phyloP scores from a whole-genome alignment of 176 grass and related monocot genomes.

The Luzula sylvatica region DNA sequence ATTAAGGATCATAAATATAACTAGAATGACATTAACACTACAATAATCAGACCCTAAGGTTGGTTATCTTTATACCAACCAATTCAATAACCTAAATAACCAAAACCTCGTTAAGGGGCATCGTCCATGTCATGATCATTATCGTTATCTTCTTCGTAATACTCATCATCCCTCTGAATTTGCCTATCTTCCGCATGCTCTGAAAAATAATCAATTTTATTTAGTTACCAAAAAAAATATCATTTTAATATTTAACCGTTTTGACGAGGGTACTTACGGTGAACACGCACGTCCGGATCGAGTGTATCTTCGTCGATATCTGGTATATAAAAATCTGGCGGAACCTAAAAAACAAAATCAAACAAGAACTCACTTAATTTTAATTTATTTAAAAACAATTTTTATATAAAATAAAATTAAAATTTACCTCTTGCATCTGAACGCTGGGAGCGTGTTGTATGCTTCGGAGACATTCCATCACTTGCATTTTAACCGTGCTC shows the following conservation, averaged over 20 bases:
- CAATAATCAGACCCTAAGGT: too few species aligned
- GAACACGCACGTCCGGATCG: slow-evolving; percentile 79
- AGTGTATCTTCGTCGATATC: slow-evolving; percentile 91
- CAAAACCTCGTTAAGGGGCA: slow-evolving; percentile 26
- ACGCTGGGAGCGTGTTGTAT: slow-evolving; percentile 95
- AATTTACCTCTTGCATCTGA: slow-evolving; percentile 92
- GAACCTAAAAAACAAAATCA: slow-evolving; percentile 57
- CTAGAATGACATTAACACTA: too few species aligned
- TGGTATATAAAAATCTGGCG: slow-evolving; percentile 92
- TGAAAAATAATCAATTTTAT: slow-evolving; percentile 20
- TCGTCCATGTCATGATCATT: slow-evolving; percentile 72
- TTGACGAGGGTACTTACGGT: slow-evolving; percentile 72
- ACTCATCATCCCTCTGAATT: slow-evolving; percentile 80
- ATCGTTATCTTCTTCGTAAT: slow-evolving; percentile 89
- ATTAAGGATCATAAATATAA: too few species aligned
- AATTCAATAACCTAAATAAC: background rate
- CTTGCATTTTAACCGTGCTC: slow-evolving; percentile 83
- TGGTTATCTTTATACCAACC: too few species aligned
- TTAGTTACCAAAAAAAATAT: background rate
- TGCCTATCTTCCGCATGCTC: slow-evolving; percentile 81
- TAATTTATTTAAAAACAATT: background rate
- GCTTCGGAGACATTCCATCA: slow-evolving; percentile 75
- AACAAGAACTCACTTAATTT: background rate
- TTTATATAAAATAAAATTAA: slow-evolving; percentile 9
- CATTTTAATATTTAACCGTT: slow-evolving; percentile 2